A percentile compares a stretch with the other conserved stretches of the same genome.
Evolutionary conservation across 306 rosid genomes (phyloP).

Genomic region (Vigna radiata): DNA sequence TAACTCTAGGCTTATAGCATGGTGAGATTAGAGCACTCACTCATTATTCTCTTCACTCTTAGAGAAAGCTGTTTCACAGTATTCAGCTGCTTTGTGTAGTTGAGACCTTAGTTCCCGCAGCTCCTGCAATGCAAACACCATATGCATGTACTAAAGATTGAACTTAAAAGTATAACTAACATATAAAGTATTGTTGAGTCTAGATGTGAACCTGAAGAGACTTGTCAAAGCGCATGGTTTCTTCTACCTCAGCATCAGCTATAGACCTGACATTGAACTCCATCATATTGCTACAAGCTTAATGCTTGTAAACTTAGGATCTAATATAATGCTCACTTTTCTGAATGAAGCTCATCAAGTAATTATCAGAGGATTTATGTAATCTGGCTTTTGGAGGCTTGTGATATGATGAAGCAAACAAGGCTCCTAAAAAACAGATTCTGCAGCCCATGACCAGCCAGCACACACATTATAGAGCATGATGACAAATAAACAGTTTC

Average conservation of each 20-base stretch:
- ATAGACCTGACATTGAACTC: conserved; percentile 48
- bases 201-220: conserved; percentile 64
- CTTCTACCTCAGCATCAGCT: conserved; percentile 45
- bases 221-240: conserved; percentile 54
- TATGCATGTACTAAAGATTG: not conserved
- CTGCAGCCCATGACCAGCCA: conserved; percentile 43
- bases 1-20: not conserved
- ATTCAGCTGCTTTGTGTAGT: conserved; percentile 82
- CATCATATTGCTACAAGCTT: conserved; percentile 38
- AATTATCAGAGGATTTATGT: conserved; percentile 10
- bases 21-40: conserved; percentile 56
- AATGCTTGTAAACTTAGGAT: not conserved
- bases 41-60: conserved; percentile 58
- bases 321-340: conserved; percentile 13
- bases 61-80: conserved; percentile 72
- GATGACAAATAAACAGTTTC: conserved; percentile 59
- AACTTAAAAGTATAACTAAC: not conserved
- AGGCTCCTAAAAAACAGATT: conserved; percentile 28
- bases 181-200: conserved; percentile 15
- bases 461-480: conserved; percentile 39
- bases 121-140: conserved; percentile 60
- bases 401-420: conserved; percentile 43
- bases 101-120: conserved; percentile 71
- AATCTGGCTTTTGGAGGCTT: conserved; percentile 38
- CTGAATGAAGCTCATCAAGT: not conserved